A percentile compares a stretch with the other conserved stretches of the same genome.
Evolutionary conservation across 2,329 filamentous ascomycete genomes (phyloP).

Genomic region (Aspergillus sp.): DNA sequence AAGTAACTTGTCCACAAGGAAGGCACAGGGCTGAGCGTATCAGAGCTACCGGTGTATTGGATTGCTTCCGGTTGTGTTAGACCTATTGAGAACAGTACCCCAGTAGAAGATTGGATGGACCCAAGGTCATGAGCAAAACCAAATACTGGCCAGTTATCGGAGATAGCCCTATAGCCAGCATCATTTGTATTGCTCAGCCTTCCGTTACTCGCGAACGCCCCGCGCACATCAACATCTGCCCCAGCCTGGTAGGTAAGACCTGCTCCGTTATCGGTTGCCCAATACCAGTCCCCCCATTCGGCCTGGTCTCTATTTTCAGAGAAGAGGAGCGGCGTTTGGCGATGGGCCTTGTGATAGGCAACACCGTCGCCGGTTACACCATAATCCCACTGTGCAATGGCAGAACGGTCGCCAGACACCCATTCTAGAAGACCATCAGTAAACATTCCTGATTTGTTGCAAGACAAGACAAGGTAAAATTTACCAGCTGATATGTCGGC

Average conservation of each 20-base stretch:
- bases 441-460: not conserved
- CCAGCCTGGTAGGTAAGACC: conserved; percentile 51
- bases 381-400: conserved; percentile 64
- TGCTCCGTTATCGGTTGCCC: conserved; percentile 45
- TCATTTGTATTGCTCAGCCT: conserved; percentile 48
- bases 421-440: conserved; percentile 57
- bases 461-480: conserved; percentile 20
- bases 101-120: conserved; percentile 37
- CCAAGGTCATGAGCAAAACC: conserved; percentile 54
- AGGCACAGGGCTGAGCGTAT: conserved; percentile 37
- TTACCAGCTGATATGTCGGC: conserved; percentile 69
- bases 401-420: conserved; percentile 61
- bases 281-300: conserved; percentile 57
- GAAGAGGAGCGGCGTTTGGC: conserved; percentile 49
- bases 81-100: conserved; percentile 52
- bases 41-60: conserved; percentile 48
- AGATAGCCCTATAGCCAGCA: conserved; percentile 51
- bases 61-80: conserved; percentile 50
- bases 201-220: conserved; percentile 46
- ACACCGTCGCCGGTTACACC: conserved; percentile 51
- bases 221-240: conserved; percentile 47
- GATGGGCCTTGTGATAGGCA: conserved; percentile 60
- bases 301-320: conserved; percentile 49
- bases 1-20: conserved; percentile 54
- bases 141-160: conserved; percentile 53